Evolutionary conservation across 75 land plant species (phyloP).

Genomic region (Picea glauca): DNA sequence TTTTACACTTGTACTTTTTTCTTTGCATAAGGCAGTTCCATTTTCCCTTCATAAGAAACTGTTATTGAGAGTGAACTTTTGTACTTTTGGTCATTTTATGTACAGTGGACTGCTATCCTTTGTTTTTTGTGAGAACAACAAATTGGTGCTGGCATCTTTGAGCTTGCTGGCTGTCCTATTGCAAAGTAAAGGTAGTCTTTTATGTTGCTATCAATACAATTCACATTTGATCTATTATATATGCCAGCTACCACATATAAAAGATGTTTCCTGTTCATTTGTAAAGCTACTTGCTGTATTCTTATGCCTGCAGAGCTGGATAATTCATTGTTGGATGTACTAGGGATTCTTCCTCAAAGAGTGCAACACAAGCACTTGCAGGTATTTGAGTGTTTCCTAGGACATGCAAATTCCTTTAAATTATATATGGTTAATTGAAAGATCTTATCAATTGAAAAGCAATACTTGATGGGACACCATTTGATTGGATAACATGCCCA

Average conservation of each 20-base stretch:
- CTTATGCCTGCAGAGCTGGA: conserved; percentile 3
- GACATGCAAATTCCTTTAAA: neutral
- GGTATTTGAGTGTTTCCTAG: conserved; percentile 4
- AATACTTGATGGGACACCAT: neutral
- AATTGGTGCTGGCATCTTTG: conserved; percentile 10
- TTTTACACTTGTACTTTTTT: neutral
- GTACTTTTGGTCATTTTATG: neutral
- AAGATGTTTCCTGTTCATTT: neutral
- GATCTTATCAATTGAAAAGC: neutral
- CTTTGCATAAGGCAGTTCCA: neutral
- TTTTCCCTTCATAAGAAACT: neutral
- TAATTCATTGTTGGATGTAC: neutral
- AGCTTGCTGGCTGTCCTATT: conserved; percentile 7
- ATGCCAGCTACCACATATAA: neutral
- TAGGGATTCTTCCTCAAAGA: neutral
- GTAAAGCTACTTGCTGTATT: neutral
- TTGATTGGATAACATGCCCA: no score
- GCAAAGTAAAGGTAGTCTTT: conserved; percentile 9
- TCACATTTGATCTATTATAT: neutral
- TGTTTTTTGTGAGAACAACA: conserved; percentile 8
- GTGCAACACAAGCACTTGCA: neutral
- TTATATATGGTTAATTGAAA: neutral
- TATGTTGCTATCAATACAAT: neutral
- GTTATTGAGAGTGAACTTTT: neutral
- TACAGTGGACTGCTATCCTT: neutral